phyloP scores from a whole-genome alignment of 805 yeast genomes.

The Cyberlindnera lachancei region DNA sequence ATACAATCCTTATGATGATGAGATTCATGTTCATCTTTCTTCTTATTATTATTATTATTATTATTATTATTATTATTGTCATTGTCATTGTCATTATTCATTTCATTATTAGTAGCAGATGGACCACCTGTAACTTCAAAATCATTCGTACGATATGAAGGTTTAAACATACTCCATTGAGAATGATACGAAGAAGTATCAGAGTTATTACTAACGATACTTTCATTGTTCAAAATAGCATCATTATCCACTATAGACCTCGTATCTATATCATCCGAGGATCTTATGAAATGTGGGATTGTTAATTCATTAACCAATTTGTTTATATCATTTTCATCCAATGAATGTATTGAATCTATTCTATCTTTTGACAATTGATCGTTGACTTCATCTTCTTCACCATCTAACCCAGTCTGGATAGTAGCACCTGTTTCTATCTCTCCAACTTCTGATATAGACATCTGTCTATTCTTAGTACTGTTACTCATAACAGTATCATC shows the following conservation, averaged over 20 bases:
- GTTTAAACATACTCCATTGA: neutral
- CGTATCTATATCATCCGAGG: constrained; percentile 16
- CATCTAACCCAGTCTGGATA: no score
- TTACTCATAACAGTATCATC: constrained; percentile 17
- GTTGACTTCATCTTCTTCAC: neutral
- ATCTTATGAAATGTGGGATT: constrained; percentile 12
- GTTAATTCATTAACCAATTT: constrained; percentile 10
- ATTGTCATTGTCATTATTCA: no score
- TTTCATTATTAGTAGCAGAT: no score
- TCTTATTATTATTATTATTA: no score
- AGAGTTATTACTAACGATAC: no score
- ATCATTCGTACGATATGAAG: neutral
- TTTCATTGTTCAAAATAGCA: neutral
- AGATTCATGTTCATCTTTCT: neutral
- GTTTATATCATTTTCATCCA: constrained; percentile 7
- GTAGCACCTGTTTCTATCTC: constrained; percentile 6
- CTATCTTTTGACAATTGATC: neutral
- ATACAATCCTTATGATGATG: no score
- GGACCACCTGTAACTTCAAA: no score
- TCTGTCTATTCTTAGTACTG: constrained; percentile 13
- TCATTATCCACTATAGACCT: constrained; percentile 11
- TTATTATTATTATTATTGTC: no score
- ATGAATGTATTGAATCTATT: constrained; percentile 7
- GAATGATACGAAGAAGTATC: neutral
- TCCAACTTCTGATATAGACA: constrained; percentile 15